phyloP scores from a whole-genome alignment of 805 yeast species.

The Pichia phayaonensis region DNA sequence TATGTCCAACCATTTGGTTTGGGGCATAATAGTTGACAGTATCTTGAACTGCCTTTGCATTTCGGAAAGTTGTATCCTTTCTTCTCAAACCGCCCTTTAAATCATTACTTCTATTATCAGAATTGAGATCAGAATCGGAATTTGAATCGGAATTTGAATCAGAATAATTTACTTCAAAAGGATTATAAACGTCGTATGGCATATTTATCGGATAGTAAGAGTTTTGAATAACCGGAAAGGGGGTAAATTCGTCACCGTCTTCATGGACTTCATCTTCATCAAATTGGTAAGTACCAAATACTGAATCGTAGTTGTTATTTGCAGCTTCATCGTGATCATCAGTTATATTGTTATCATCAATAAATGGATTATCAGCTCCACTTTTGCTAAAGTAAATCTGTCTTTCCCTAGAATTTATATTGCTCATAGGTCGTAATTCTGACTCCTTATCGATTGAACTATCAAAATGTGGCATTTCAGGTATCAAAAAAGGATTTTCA shows the following conservation, averaged over 20 bases:
- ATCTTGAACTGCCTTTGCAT: slow-evolving; percentile 13
- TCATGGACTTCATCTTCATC: slow-evolving; percentile 23
- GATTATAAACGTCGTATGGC: slow-evolving; percentile 23
- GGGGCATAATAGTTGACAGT: slow-evolving; percentile 10
- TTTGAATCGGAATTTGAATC: slow-evolving; percentile 19
- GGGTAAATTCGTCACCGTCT: slow-evolving; percentile 25
- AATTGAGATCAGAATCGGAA: slow-evolving; percentile 5
- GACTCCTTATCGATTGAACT: not conserved
- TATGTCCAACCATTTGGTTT: not conserved
- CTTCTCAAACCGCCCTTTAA: not conserved
- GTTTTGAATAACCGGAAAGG: slow-evolving; percentile 28
- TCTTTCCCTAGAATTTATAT: not conserved
- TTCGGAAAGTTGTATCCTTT: slow-evolving; percentile 9
- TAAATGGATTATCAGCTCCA: not conserved
- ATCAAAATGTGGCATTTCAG: not conserved
- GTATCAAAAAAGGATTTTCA: not conserved
- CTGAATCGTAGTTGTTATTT: not conserved
- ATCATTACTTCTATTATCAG: slow-evolving; percentile 5
- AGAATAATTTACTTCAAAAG: slow-evolving; percentile 22
- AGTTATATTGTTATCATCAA: not conserved
- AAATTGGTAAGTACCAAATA: slow-evolving; percentile 11
- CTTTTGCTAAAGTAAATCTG: not conserved
- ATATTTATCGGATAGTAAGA: slow-evolving; percentile 29
- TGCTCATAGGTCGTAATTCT: not conserved
- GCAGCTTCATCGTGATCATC: not conserved